Conservation (phyloP, 352 stramenopile species). For the Peronospora farinosa region DNA sequence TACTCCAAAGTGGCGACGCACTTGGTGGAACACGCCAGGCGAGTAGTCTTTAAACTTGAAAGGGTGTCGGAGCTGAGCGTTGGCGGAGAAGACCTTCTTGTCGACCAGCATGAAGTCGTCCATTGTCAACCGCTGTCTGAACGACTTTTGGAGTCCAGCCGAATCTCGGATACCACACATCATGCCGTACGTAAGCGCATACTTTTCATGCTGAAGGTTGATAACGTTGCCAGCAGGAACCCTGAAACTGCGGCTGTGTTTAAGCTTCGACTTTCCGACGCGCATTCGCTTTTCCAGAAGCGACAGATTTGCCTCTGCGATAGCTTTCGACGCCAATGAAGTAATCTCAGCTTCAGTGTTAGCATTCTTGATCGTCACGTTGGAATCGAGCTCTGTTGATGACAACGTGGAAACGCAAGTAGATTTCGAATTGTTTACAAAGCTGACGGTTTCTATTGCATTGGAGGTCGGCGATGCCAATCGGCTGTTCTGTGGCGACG, state of each 20-base stretch:
- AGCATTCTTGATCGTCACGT: constrained; percentile 3
- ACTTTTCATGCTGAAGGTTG: constrained; percentile 91
- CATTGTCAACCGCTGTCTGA: constrained; percentile 81
- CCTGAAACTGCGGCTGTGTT: constrained; percentile 53
- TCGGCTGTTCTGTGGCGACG: constrained; percentile 19
- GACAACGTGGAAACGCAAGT: constrained; percentile 6
- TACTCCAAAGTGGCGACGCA: constrained; percentile 67
- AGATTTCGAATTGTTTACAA: constrained; percentile 16
- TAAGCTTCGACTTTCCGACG: constrained; percentile 48
- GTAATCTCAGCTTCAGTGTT: constrained; percentile 24
- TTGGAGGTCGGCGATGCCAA: constrained; percentile 18
- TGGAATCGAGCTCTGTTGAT: constrained; percentile 11
- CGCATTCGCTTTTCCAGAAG: constrained; percentile 52
- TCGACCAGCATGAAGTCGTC: constrained; percentile 88
- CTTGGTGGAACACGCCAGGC: constrained; percentile 79
- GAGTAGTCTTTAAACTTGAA: constrained; percentile 94
- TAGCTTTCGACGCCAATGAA: constrained; percentile 39
- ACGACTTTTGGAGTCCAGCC: constrained; percentile 78
- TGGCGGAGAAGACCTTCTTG: constrained; percentile 71
- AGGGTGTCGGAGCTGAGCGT: constrained; percentile 62
- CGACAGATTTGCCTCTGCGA: constrained; percentile 40
- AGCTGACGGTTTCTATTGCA: constrained; percentile 22
- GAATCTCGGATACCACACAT: constrained; percentile 97
- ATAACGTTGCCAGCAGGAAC: constrained; percentile 69
- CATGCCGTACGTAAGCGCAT: constrained; percentile 96